A percentile compares a stretch with the other conserved stretches of the same genome.
Evolutionary conservation across 345 rosid genomes (phyloP).

Genomic region (Eucalyptus decipiens): DNA sequence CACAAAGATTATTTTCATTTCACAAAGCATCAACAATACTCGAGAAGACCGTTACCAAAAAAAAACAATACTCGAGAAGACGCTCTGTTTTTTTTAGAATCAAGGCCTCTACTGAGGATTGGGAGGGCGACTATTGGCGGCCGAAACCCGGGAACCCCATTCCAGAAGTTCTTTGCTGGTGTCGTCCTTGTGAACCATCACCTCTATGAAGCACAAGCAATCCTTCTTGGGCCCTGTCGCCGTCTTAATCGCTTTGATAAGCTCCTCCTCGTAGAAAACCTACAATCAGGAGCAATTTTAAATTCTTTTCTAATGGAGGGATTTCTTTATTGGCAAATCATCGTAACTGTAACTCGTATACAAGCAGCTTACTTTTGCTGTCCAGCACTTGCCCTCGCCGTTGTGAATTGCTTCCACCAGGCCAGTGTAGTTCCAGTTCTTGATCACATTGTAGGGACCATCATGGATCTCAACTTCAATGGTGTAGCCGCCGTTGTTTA

Average conservation of each 20-base stretch:
- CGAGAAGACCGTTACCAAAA: too few relatives aligned
- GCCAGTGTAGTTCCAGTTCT: slow-evolving; percentile 83
- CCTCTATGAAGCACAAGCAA: slow-evolving; percentile 67
- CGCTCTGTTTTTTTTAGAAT: background rate
- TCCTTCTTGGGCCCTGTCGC: slow-evolving; percentile 55
- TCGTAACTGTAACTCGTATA: background rate
- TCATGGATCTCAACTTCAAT: slow-evolving; percentile 82
- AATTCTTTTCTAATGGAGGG: background rate
- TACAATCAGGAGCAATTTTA: background rate
- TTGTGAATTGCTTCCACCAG: slow-evolving; percentile 65
- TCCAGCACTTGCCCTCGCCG: slow-evolving; percentile 81
- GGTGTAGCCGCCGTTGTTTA: slow-evolving; percentile 81
- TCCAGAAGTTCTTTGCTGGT: slow-evolving; percentile 79
- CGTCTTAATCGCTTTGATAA: slow-evolving; percentile 35
- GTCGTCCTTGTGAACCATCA: slow-evolving; percentile 69
- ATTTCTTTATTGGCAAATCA: background rate
- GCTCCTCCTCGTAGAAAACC: slow-evolving; percentile 59
- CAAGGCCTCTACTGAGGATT: slow-evolving; percentile 34
- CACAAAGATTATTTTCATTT: background rate
- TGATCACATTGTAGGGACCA: slow-evolving; percentile 78
- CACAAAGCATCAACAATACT: background rate
- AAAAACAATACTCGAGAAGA: background rate
- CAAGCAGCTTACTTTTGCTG: slow-evolving; percentile 40
- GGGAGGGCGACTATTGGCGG: slow-evolving; percentile 74
- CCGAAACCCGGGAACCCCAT: slow-evolving; percentile 73